These are phyloP conservation scores for Phytophthora hibernalis DNA, from an alignment of 352 stramenopile species.

Conservation along the genomic window DNA sequence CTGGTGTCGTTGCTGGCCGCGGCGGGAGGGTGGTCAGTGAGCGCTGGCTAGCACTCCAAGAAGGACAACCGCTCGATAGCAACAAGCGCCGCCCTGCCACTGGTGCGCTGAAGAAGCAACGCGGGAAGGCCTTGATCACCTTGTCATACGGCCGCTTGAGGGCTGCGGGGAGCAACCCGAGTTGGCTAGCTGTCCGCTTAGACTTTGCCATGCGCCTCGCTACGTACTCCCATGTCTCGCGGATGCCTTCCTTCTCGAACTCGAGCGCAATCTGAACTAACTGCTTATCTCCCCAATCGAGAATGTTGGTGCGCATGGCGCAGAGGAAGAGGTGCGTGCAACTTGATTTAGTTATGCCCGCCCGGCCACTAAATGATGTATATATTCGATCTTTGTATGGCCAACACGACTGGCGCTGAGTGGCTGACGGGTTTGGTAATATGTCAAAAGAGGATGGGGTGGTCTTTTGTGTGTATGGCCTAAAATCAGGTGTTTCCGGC, in stretches of 20 bases:
- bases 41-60: too few species aligned
- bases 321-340: not conserved
- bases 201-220: not conserved
- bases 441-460: not conserved
- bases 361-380: not conserved
- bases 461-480: not conserved
- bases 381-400: not conserved
- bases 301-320: not conserved
- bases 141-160: slow-evolving; percentile 1
- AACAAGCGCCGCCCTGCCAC: too few species aligned
- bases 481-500: not conserved
- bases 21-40: too few species aligned
- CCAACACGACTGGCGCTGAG: not conserved
- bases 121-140: too few species aligned
- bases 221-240: slow-evolving; percentile 2
- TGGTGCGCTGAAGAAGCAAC: too few species aligned
- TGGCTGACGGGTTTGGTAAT: not conserved
- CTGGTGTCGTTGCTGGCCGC: not conserved
- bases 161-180: not conserved
- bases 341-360: not conserved
- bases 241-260: slow-evolving; percentile 8
- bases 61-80: too few species aligned
- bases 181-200: not conserved
- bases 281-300: slow-evolving; percentile 1
- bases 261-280: slow-evolving; percentile 5